Evolutionary conservation across 768 basidiomycete species (phyloP).

Genomic region (Russula sp.): DNA sequence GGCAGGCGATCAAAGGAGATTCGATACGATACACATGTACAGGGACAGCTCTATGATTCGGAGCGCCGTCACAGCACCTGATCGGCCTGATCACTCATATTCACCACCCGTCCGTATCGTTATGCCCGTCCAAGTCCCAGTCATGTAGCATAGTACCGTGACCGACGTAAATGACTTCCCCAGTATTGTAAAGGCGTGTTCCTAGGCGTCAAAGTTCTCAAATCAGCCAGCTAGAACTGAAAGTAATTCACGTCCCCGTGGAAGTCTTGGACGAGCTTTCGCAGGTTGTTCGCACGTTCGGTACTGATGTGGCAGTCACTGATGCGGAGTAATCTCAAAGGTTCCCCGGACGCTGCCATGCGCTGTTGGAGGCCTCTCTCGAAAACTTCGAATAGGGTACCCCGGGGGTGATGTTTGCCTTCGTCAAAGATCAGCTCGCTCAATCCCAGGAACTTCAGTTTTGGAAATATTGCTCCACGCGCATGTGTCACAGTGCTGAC

Average conservation of each 20-base stretch:
- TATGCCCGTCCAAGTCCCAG: too few relatives aligned
- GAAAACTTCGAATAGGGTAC: not conserved
- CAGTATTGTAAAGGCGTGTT: too few relatives aligned
- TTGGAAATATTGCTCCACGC: not conserved
- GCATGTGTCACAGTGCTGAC: not conserved
- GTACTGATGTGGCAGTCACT: not conserved
- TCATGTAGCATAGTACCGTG: not conserved
- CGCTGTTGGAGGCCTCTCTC: not conserved
- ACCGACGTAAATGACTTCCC: too few relatives aligned
- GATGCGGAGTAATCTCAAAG: conserved; percentile 6
- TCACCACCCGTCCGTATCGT: too few relatives aligned
- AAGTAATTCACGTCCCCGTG: not conserved
- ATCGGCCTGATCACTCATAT: too few relatives aligned
- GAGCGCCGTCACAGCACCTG: too few relatives aligned
- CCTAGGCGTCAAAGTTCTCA: not conserved
- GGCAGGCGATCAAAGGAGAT: too few relatives aligned
- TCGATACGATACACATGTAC: too few relatives aligned
- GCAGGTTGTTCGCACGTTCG: not conserved
- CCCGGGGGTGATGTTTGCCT: not conserved
- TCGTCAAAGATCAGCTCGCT: not conserved
- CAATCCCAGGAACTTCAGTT: conserved; percentile 5
- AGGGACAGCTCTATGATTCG: too few relatives aligned
- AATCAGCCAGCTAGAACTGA: not conserved
- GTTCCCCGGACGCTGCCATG: not conserved
- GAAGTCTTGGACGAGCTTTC: conserved; percentile 1